Evolutionary conservation across 495 filamentous ascomycete species (phyloP).

Genomic region (Penicillium pancosmium): DNA sequence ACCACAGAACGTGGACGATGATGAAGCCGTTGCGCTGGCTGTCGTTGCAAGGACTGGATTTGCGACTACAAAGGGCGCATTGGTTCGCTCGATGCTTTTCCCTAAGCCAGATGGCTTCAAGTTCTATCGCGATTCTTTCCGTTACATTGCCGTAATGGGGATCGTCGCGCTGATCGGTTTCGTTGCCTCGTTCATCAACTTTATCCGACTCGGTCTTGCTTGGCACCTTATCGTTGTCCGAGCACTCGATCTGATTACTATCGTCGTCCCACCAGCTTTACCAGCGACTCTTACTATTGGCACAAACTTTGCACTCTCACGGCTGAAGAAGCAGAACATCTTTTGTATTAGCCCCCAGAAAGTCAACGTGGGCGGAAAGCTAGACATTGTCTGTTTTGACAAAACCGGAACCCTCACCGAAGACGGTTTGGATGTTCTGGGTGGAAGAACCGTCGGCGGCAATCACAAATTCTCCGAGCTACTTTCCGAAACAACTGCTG

Average conservation of each 20-base stretch:
- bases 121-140: slow-evolving; percentile 96
- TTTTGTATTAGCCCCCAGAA: slow-evolving; percentile 97
- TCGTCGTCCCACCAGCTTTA: slow-evolving; percentile 95
- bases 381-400: slow-evolving; percentile 97
- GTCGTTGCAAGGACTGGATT: slow-evolving; percentile 94
- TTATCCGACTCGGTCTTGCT: slow-evolving; percentile 76
- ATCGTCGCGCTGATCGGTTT: slow-evolving; percentile 87
- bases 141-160: slow-evolving; percentile 97
- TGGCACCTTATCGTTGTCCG: slow-evolving; percentile 91
- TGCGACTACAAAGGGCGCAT: slow-evolving; percentile 92
- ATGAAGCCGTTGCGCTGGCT: slow-evolving; percentile 89
- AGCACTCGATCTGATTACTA: slow-evolving; percentile 94
- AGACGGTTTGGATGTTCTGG: slow-evolving; percentile 94
- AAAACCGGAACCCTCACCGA: slow-evolving; percentile 98
- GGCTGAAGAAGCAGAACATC: slow-evolving; percentile 84
- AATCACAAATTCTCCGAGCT: slow-evolving; percentile 65
- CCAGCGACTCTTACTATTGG: slow-evolving; percentile 96
- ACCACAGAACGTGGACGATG: slow-evolving; percentile 81
- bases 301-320: slow-evolving; percentile 88
- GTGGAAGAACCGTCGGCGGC: slow-evolving; percentile 74
- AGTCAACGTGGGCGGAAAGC: slow-evolving; percentile 93
- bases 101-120: slow-evolving; percentile 98
- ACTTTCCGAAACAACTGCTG: slow-evolving; percentile 52
- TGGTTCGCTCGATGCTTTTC: slow-evolving; percentile 98
- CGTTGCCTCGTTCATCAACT: slow-evolving; percentile 88